Evolutionary conservation across 495 filamentous ascomycete genomes (phyloP), one percentile per base, ranked within the genome.

Genomic region (Penicillium simplicissimum): DNA sequence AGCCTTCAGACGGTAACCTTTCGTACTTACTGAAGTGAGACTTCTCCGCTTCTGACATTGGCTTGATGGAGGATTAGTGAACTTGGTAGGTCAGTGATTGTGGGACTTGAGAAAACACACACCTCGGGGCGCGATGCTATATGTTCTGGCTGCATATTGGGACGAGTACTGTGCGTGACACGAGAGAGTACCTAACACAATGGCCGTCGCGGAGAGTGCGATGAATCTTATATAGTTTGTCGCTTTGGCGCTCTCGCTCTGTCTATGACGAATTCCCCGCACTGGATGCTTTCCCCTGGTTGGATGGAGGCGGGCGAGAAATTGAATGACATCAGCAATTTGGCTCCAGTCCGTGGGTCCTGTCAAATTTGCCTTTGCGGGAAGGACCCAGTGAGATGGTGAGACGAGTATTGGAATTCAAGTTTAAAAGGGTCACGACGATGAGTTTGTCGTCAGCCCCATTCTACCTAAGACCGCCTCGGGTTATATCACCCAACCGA

Each of bases 251-350:
- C 17, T 28, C 25, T 28, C 25, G 2, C 40, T 43, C 7, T n/a
- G 28, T 52, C 48, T 31, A 52, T 52, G 48, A 52, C 48, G 48
- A 33, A 31, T 52, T 34, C 48, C 31, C 13, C 48, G 28, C 25
- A 52, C n/a, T n/a, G 3, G 5, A 52, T n/a, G 9, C 11, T 11
- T n/a, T 28, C 4, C 31, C 15, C 23, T 52, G 48, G 48, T 52
- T 52, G 48, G 48, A 52, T 28, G 48, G 14, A 25, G 14, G 48
- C 23, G 17, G 14, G 17, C 5, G 23, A 31, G 17, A 8, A n/a
- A n/a, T 28, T 28, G 48, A 17, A 52, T 52, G 48, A 52, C 48
- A 52, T 52, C 48, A 52, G 25, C 33, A 17, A n/a, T 51, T 34
- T 8, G 48, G 28, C n/a, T 2, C 3, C 10, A n/a, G n/a, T 43